Conservation (phyloP, 1,139 yeast species). For the Yamadazyma conglobata region DNA sequence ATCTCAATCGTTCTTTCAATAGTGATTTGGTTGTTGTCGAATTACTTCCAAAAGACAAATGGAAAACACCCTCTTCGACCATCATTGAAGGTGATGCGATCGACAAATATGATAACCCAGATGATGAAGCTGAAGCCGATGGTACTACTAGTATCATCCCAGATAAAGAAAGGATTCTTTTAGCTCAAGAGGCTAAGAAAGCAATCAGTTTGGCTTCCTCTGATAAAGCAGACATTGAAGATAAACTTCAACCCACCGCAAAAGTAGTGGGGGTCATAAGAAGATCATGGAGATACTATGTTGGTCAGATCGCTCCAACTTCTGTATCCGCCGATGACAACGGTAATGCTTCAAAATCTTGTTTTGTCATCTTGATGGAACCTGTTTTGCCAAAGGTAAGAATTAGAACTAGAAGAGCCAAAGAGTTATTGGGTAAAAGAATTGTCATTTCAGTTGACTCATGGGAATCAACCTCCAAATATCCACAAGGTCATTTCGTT, state of each 20-base stretch:
- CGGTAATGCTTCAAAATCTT: constrained; percentile 65
- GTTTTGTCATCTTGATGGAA: constrained; percentile 88
- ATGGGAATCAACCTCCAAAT: constrained; percentile 82
- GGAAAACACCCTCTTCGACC: constrained; percentile 83
- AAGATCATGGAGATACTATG: constrained; percentile 95
- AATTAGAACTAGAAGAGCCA: constrained; percentile 83
- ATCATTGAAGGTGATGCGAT: constrained; percentile 72
- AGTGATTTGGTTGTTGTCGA: constrained; percentile 93
- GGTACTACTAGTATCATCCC: constrained; percentile 43
- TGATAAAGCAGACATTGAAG: constrained; percentile 26
- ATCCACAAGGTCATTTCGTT: constrained; percentile 94
- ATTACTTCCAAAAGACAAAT: constrained; percentile 75
- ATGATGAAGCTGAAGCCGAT: constrained; percentile 46
- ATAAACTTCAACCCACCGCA: constrained; percentile 81
- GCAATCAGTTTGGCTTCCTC: constrained; percentile 33
- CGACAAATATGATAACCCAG: constrained; percentile 61
- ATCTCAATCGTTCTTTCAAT: constrained; percentile 84
- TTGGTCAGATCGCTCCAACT: constrained; percentile 86
- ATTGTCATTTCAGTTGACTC: constrained; percentile 89
- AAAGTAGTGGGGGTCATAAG: constrained; percentile 82
- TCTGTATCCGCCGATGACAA: constrained; percentile 58
- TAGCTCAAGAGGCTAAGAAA: constrained; percentile 78
- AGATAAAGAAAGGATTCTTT: constrained; percentile 70
- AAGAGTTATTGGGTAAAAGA: constrained; percentile 77
- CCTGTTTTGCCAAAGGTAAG: constrained; percentile 82